Conservation (phyloP, 257 asterid species). For the Capsicum pubescens region DNA sequence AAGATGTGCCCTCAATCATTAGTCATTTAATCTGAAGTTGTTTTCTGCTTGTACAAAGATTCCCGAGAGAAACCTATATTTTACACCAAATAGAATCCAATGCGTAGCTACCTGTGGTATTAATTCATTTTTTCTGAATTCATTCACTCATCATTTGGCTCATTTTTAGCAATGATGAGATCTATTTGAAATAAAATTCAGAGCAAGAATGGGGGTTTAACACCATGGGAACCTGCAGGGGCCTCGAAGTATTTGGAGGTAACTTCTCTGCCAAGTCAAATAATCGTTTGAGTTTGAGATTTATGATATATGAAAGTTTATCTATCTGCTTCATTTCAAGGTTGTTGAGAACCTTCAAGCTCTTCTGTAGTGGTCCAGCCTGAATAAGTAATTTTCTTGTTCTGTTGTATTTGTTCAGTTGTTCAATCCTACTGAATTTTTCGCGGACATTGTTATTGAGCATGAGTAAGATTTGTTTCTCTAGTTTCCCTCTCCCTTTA, state of each 20-base stretch:
- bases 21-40: neutral
- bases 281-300: neutral
- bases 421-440: slow-evolving; percentile 78
- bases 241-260: slow-evolving; percentile 87
- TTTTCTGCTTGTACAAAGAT: neutral
- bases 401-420: slow-evolving; percentile 41
- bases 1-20: neutral
- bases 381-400: neutral
- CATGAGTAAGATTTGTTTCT: slow-evolving; percentile 62
- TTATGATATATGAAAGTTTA: neutral
- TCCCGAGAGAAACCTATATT: neutral
- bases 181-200: slow-evolving; percentile 36
- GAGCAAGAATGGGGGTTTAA: slow-evolving; percentile 90
- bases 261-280: neutral
- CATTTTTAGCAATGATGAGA: neutral
- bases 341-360: neutral
- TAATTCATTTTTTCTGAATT: slow-evolving; percentile 4
- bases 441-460: slow-evolving; percentile 67
- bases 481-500: neutral
- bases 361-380: neutral
- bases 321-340: neutral
- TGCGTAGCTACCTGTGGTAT: neutral
- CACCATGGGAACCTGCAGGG: slow-evolving; percentile 98
- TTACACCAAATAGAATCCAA: neutral
- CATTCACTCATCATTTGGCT: neutral